Evolutionary conservation across 2,329 filamentous ascomycete species (phyloP).

Genomic region (Biscogniauxia marginata): DNA sequence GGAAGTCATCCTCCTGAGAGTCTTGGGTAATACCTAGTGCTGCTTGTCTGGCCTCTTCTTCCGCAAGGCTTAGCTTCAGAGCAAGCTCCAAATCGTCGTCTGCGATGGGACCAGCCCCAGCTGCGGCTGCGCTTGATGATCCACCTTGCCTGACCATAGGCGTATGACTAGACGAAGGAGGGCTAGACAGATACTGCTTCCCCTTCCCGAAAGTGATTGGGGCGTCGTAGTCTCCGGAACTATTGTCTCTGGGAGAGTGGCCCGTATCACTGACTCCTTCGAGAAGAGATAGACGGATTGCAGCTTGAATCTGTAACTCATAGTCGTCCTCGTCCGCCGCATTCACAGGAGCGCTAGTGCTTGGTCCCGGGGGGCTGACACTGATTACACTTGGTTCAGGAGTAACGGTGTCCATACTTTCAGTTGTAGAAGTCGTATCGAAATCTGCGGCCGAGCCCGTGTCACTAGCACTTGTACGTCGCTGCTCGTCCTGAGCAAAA

Average conservation of each 20-base stretch:
- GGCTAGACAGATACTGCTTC: conserved; percentile 36
- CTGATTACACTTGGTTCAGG: conserved; percentile 54
- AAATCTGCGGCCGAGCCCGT: conserved; percentile 50
- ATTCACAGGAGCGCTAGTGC: conserved; percentile 23
- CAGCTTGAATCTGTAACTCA: conserved; percentile 61
- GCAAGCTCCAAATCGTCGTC: conserved; percentile 62
- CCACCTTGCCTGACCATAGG: conserved; percentile 31
- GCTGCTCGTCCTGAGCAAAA: conserved; percentile 55
- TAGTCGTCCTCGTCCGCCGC: conserved; percentile 51
- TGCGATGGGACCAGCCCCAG: conserved; percentile 22
- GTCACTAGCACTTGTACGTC: conserved; percentile 50
- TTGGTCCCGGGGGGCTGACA: conserved; percentile 32
- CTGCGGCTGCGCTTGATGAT: conserved; percentile 20
- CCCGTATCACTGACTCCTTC: conserved; percentile 51
- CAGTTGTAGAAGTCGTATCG: conserved; percentile 35
- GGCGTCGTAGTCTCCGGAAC: conserved; percentile 50
- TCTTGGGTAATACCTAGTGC: conserved; percentile 9
- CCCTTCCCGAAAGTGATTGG: conserved; percentile 48
- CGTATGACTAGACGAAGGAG: conserved; percentile 38
- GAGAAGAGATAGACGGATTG: conserved; percentile 60
- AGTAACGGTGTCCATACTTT: conserved; percentile 48
- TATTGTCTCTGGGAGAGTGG: conserved; percentile 44
- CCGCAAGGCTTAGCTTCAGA: conserved; percentile 58
- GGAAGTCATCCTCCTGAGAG: conserved; percentile 29
- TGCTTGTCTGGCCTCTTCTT: conserved; percentile 43